Percentiles rank a stretch among this genome's conserved stretches.
Evolutionary conservation across 1,139 yeast species (phyloP).

Genomic region (Geotrichum australiense): DNA sequence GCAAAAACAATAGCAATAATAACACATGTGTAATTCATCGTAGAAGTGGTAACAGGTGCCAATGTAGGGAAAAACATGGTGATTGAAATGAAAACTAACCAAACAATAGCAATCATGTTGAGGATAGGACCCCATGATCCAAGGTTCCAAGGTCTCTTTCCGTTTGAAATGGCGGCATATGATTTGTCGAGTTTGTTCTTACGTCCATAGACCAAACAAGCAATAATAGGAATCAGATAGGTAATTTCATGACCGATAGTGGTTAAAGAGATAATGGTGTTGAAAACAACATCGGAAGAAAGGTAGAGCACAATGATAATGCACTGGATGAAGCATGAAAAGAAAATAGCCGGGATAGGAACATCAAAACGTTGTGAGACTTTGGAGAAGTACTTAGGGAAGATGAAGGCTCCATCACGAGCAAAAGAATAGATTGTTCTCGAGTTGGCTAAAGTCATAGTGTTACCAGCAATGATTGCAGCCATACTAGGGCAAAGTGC

Average conservation of each 20-base stretch:
- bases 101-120: slow-evolving; percentile 8
- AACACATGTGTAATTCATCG: slow-evolving; percentile 16
- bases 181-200: slow-evolving; percentile 1
- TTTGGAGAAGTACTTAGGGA: slow-evolving; percentile 8
- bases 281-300: slow-evolving; percentile 12
- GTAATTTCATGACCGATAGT: slow-evolving; percentile 16
- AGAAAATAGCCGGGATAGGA: slow-evolving; percentile 12
- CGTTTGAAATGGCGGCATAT: neutral
- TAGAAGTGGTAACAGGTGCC: slow-evolving; percentile 13
- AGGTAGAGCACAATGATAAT: slow-evolving; percentile 11
- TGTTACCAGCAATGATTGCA: slow-evolving; percentile 60
- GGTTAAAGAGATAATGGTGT: slow-evolving; percentile 13
- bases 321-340: slow-evolving; percentile 11
- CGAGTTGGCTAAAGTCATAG: slow-evolving; percentile 33
- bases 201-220: slow-evolving; percentile 12
- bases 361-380: slow-evolving; percentile 6
- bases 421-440: slow-evolving; percentile 78
- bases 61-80: slow-evolving; percentile 16
- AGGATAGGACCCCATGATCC: slow-evolving; percentile 7
- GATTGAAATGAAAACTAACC: slow-evolving; percentile 11
- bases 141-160: slow-evolving; percentile 12
- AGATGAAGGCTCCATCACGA: slow-evolving; percentile 63
- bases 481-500: slow-evolving; percentile 68
- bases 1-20: slow-evolving; percentile 11
- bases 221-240: slow-evolving; percentile 11